Evolutionary conservation across 768 basidiomycete species (phyloP).

Genomic region (Lepiota venenata): DNA sequence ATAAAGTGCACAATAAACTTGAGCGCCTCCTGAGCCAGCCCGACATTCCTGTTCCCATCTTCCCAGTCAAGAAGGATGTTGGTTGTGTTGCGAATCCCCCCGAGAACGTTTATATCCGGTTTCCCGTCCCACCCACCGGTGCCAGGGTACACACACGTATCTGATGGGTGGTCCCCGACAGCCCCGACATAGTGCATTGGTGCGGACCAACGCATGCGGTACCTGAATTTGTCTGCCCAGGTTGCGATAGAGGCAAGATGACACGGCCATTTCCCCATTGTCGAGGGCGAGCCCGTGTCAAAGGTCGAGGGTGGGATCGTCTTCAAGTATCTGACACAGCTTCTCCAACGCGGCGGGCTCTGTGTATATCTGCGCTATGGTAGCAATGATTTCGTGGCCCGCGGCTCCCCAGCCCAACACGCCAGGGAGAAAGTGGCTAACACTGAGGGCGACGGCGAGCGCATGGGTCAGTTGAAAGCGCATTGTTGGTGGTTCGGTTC

Average conservation of each 20-base stretch:
- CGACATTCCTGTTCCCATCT: constrained; percentile 19
- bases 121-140: constrained; percentile 65
- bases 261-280: constrained; percentile 42
- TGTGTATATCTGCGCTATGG: constrained; percentile 91
- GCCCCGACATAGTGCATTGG: constrained; percentile 76
- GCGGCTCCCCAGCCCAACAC: constrained; percentile 8
- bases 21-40: constrained; percentile 68
- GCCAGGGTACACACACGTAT: constrained; percentile 77
- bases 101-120: constrained; percentile 62
- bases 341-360: constrained; percentile 65
- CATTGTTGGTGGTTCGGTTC: not conserved
- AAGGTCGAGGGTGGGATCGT: constrained; percentile 25
- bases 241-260: constrained; percentile 80
- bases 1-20: constrained; percentile 93
- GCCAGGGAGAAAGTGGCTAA: not conserved
- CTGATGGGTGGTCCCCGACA: constrained; percentile 71
- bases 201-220: constrained; percentile 67
- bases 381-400: constrained; percentile 93
- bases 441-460: not conserved
- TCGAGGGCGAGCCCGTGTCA: not conserved
- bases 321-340: constrained; percentile 70
- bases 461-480: not conserved
- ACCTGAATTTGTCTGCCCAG: constrained; percentile 82
- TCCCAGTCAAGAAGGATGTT: constrained; percentile 52
- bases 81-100: constrained; percentile 76